Conservation (phyloP, 177 flowering plant genomes). For the Tripterygium wilfordii region DNA sequence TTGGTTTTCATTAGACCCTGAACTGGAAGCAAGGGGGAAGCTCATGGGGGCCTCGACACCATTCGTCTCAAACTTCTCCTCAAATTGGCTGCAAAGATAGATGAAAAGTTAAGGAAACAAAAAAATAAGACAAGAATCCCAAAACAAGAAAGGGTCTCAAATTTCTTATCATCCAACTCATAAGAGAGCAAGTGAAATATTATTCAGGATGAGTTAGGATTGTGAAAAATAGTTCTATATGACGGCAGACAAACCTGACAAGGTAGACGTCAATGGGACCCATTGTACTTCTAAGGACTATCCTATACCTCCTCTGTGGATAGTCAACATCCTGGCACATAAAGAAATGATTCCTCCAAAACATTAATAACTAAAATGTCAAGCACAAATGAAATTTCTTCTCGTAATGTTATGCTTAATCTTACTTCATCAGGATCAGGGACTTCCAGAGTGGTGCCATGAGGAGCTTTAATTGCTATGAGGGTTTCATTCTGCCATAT, state of each 20-base stretch:
- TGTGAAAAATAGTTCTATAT: background rate
- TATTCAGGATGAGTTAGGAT: too few species aligned
- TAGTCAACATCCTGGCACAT: constrained; percentile 62
- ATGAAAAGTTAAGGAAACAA: background rate
- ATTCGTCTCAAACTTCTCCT: constrained; percentile 83
- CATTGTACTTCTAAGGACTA: constrained; percentile 83
- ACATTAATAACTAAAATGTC: constrained; percentile 1
- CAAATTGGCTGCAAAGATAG: constrained; percentile 60
- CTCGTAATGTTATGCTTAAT: too few species aligned
- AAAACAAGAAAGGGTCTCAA: constrained; percentile 1
- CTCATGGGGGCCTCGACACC: constrained; percentile 36
- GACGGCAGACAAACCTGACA: constrained; percentile 48
- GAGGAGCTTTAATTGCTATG: constrained; percentile 91
- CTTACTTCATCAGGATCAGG: constrained; percentile 91
- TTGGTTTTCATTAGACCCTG: constrained; percentile 43
- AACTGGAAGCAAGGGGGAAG: constrained; percentile 42
- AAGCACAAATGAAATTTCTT: background rate
- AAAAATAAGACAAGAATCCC: constrained; percentile 2
- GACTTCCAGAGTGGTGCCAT: constrained; percentile 85
- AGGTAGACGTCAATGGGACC: constrained; percentile 92
- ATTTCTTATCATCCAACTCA: background rate
- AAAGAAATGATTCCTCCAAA: constrained; percentile 5
- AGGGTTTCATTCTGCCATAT: constrained; percentile 69
- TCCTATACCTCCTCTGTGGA: constrained; percentile 75
- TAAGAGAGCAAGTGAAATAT: background rate